Evolutionary conservation across 345 rosid species (phyloP), one percentile per base, ranked within the genome.

Genomic region (Citropsis articulata): DNA sequence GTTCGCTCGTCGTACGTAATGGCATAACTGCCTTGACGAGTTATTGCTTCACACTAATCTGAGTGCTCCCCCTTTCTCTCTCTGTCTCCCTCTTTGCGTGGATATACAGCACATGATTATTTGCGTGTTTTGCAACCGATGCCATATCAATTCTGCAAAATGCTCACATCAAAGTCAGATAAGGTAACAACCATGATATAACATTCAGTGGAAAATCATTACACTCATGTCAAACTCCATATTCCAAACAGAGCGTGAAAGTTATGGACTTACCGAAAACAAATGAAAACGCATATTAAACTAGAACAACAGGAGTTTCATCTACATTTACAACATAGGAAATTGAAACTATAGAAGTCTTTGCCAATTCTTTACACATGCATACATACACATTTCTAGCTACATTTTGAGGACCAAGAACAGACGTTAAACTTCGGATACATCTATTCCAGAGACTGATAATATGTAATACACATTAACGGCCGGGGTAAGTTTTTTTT

Each of bases 1-100:
- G 86, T 82, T 84, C 79, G 86, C 84, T 84, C 78, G 85, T 71
- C 83, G 85, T 69, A 45, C 81, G 65, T 69, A 86, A 80, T 72
- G 87, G 79, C 84, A 35, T 18, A 38, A 35, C 72, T 78, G 84
- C 84, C 84, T 65, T 84, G 84, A 75, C 79, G 83, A 77, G 5
- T 13, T 35, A 24, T 1, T 2, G 21, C 38, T 62, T 45, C 24
- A 22, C 53, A 21, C 50, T 62, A n/a, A 31, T 75, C 82, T 30
- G 85, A 81, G 82, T 78, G 68, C 63, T 9, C 74, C 30, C 42
- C 9, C 18, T 53, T 19, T 50, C 24, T 10, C 6, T 7, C 42
- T 7, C 21, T 31, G 1, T 36, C 40, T 5, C 6, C 1, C 42
- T 7, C 24, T 31, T 1, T 38, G 42, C 2, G 42, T 38, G 42